These are phyloP conservation scores for Bipolaris gigantea DNA, from an alignment of 2,329 filamentous ascomycete species.

Conservation along the genomic window DNA sequence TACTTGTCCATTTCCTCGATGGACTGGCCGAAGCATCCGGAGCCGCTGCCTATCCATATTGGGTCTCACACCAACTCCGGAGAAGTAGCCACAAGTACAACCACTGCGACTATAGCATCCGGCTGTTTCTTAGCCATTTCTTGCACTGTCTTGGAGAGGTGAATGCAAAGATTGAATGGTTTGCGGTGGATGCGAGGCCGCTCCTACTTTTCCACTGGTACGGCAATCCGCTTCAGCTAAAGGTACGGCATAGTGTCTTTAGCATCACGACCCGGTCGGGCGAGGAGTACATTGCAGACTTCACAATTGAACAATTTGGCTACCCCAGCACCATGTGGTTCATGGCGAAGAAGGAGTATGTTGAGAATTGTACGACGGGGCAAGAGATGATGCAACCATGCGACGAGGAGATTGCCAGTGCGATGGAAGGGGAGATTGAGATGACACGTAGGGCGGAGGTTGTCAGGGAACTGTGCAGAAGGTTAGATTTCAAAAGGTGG, in stretches of 20 bases:
- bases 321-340: background rate
- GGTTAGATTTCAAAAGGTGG: background rate
- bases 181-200: background rate
- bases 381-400: background rate
- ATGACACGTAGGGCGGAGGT: background rate
- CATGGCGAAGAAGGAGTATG: conserved; percentile 1
- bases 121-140: background rate
- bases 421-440: background rate
- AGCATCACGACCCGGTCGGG: background rate
- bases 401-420: background rate
- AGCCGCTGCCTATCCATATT: background rate
- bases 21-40: background rate
- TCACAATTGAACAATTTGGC: conserved; percentile 11
- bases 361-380: background rate
- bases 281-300: conserved; percentile 9
- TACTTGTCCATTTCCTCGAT: background rate
- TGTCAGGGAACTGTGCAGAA: background rate
- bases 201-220: background rate
- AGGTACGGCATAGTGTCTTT: conserved; percentile 8
- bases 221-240: background rate
- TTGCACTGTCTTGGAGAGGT: background rate
- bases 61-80: background rate
- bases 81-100: background rate
- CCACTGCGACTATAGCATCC: conserved; percentile 8
- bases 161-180: background rate